Base-by-base conservation (phyloP, 2,329 filamentous ascomycete species). In the Penicillium sp. region DNA sequence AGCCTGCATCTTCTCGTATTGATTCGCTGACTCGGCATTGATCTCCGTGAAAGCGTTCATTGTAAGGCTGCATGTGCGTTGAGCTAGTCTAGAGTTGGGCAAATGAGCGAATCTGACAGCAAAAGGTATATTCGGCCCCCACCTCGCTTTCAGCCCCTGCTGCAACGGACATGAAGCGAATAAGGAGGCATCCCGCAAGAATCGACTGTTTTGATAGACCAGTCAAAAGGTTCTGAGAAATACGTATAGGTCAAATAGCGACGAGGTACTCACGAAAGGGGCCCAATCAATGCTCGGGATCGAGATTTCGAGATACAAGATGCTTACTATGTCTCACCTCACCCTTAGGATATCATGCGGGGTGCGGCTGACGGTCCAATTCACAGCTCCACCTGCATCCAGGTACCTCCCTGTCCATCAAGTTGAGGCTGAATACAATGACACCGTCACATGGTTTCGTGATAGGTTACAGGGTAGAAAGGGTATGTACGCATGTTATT, bases 401-500 rank as follows among this genome's bases (percentile, higher is more conserved):
- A n/a, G n/a, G n/a, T 42, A 16, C 13, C 4, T 19, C 13, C 10
- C 12, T 25, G 11, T 14, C 13, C 8, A 29, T 14, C 41, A 25
- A 25, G 22, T 25, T 25, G 11, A 42, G 19, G 35, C 46, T 29
- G 35, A 45, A 33, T 37, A 29, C 30, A 46, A 46, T 40, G 16
- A 31, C 29, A 35, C 39, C 27, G 19, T 49, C 29, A 45, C 34
- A 35, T 46, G 29, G 34, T 31, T 36, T 29, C 19, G 10, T 16
- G 38, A 38, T 29, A 16, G 29, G 22, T 34, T 40, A 49, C 35
- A 49, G 28, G 29, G 35, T 35, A 40, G 54, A 54, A 58, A 53
- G 57, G 57, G 58, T 64, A 65, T 65, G 59, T 63, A 60, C 56
- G 60, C 50, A 52, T 57, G 54, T 57, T 36, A 61, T 61, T 54